Evolutionary conservation across 2,329 filamentous ascomycete species (phyloP), one percentile per base, ranked within the genome.

Genomic region (Colletotrichum viniferum): DNA sequence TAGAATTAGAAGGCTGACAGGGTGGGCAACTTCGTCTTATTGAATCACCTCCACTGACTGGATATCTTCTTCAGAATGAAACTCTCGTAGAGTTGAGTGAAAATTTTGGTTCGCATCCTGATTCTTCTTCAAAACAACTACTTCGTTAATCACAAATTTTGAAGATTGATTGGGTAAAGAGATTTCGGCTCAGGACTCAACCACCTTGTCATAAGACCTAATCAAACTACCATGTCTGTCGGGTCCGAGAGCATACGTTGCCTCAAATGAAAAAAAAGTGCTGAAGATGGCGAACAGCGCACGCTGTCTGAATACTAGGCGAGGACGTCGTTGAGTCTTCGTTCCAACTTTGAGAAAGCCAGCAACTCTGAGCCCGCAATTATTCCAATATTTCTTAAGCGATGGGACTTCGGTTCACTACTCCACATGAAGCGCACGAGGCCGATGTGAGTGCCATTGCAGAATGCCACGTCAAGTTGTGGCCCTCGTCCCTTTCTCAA

Each of bases 141-240:
- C n/a, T 21, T 1, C 38, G 10, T 0, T n/a, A n/a, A 43, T 18
- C 5, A 3, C 0, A 0, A 43, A 18, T 43, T 43, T n/a, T 0
- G 3, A 43, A 43, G 18, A 43, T n/a, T n/a, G 38, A 1, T 43
- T 43, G 38, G 38, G 8, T 5, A 43, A n/a, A 43, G 43, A 21
- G 9, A 5, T 48, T 21, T 21, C 4, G 43, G n/a, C 9, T 16
- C 43, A 21, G n/a, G 43, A n/a, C n/a, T 21, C 10, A 48, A 13
- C 10, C 10, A 48, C 8, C 6, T 21, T 4, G 7, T 48, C 43
- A 21, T 48, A 3, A 48, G 43, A 7, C 43, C 2, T 21, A 3
- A 21, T 6, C 5, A 48, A 21, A 21, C 18, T 1, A 21, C n/a
- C 43, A 13, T 21, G 10, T 13, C 43, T 48, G 21, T n/a, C n/a